Base-by-base conservation (phyloP, 352 stramenopile species). In the Pythium biforme region DNA sequence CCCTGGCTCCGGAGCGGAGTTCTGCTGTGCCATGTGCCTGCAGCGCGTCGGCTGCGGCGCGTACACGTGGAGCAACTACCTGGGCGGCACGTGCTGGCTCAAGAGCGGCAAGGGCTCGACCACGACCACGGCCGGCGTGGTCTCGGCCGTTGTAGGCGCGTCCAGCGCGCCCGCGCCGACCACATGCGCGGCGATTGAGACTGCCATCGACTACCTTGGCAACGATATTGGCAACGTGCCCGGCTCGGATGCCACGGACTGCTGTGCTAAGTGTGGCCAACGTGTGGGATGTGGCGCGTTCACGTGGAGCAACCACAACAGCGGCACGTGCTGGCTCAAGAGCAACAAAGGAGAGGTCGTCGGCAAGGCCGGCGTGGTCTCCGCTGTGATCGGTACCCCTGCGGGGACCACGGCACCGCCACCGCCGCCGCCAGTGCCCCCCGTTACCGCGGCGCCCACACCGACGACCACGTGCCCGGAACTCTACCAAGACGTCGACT, bases 291-390 rank as follows among this genome's bases (percentile, higher is more conserved):
- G 70, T 47, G 55, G 56, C 0, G 66, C 64, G 29, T 74, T 71
- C 51, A 59, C 64, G 17, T 73, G 62, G 64, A 69, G 49, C n/a
- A 64, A 65, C 47, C 63, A 62, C 49, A 57, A 54, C 15, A 61
- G 60, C 14, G 64, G 64, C 10, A 76, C 57, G 5, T 73, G 69
- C 49, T 76, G 65, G 69, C 43, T 76, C 52, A 76, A 76, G 65
- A 70, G 65, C 41, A 39, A 15, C 27, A 66, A 69, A 45, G 55
- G 63, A 0, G 27, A 31, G 31, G 41, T 50, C 4, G 25, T 8
- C 4, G 10, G 11, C 1, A 39, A 31, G 20, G 19, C 37, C 14
- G 49, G 49, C 25, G 60, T 67, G 17, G 46, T 62, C 9, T 67
- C 60, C 15, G 52, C 25, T 7, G 17, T 57, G 23, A 5, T 58